phyloP scores from a whole-genome alignment of 1,284 basidiomycete species.

The Cryptococcus amylolentus region DNA sequence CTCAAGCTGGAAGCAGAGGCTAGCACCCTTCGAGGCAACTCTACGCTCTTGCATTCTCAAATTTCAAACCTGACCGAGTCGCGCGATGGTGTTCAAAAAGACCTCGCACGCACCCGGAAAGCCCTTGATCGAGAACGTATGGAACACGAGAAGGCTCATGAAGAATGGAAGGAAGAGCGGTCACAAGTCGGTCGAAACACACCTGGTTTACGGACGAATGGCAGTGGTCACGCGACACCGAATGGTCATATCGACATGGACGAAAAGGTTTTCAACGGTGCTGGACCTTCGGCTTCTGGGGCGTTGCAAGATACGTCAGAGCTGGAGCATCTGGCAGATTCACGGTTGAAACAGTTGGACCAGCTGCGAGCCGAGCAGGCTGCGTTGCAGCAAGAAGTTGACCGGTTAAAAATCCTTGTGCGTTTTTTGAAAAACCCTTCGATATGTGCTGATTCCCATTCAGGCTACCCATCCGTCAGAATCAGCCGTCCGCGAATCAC shows the following conservation, averaged over 20 bases:
- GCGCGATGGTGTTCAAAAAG: conserved; percentile 58
- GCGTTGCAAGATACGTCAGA: conserved; percentile 34
- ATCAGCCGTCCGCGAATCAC: conserved; percentile 31
- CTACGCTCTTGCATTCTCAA: conserved; percentile 59
- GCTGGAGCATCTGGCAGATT: conserved; percentile 31
- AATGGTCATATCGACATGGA: conserved; percentile 48
- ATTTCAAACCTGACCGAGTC: conserved; percentile 59
- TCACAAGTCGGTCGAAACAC: conserved; percentile 17
- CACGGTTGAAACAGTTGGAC: conserved; percentile 31
- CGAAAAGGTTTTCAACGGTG: conserved; percentile 2
- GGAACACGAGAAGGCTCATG: conserved; percentile 54
- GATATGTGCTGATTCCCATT: not conserved
- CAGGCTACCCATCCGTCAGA: conserved; percentile 39
- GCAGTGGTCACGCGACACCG: conserved; percentile 52
- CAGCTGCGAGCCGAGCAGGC: conserved; percentile 28
- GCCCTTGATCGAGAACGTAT: conserved; percentile 70
- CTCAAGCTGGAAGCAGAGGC: conserved; percentile 38
- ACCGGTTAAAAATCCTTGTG: conserved; percentile 30
- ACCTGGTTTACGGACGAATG: conserved; percentile 30
- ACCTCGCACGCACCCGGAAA: conserved; percentile 63
- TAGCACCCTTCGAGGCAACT: conserved; percentile 50
- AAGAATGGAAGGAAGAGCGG: conserved; percentile 53
- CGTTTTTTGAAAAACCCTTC: conserved; percentile 2
- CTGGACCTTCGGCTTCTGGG: conserved; percentile 12
- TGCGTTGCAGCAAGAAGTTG: conserved; percentile 34